These are phyloP conservation scores for Xenosphaeropsis pyriputrescens DNA, from an alignment of 2,329 filamentous ascomycete genomes.

Conservation along the genomic window DNA sequence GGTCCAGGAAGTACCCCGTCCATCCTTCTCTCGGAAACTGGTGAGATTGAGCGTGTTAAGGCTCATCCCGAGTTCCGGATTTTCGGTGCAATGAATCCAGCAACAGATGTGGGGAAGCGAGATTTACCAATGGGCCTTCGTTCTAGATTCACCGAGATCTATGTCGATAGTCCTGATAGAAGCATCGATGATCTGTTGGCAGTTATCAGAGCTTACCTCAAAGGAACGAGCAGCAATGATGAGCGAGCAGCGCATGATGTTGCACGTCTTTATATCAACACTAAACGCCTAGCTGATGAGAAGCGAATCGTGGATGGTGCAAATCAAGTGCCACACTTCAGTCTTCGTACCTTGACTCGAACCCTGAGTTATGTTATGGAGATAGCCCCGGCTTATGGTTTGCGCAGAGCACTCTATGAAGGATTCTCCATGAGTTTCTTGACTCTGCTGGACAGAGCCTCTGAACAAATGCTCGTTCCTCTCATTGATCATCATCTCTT, in stretches of 20 bases:
- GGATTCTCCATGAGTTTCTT: conserved; percentile 98
- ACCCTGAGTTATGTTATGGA: conserved; percentile 79
- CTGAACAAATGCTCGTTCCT: conserved; percentile 64
- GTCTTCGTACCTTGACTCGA: conserved; percentile 81
- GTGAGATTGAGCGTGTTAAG: conserved; percentile 76
- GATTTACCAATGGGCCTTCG: conserved; percentile 80
- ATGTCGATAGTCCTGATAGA: conserved; percentile 79
- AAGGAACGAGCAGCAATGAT: conserved; percentile 53
- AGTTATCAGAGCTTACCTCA: conserved; percentile 81
- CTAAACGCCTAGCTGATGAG: conserved; percentile 65
- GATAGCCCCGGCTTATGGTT: conserved; percentile 69
- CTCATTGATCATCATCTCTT: conserved; percentile 72
- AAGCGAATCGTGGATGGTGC: conserved; percentile 88
- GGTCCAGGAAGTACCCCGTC: conserved; percentile 61
- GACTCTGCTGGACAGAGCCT: conserved; percentile 71
- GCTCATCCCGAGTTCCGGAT: conserved; percentile 90
- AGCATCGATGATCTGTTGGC: conserved; percentile 75
- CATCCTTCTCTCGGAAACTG: conserved; percentile 81
- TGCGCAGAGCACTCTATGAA: conserved; percentile 79
- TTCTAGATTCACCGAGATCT: conserved; percentile 90
- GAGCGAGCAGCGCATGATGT: conserved; percentile 67
- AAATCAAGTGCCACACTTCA: conserved; percentile 93
- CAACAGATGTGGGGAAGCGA: conserved; percentile 91
- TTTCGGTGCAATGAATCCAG: conserved; percentile 98
- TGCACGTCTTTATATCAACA: conserved; percentile 74